Conservation (phyloP, 148 eudicot species). For the Vaccinium darrowii region DNA sequence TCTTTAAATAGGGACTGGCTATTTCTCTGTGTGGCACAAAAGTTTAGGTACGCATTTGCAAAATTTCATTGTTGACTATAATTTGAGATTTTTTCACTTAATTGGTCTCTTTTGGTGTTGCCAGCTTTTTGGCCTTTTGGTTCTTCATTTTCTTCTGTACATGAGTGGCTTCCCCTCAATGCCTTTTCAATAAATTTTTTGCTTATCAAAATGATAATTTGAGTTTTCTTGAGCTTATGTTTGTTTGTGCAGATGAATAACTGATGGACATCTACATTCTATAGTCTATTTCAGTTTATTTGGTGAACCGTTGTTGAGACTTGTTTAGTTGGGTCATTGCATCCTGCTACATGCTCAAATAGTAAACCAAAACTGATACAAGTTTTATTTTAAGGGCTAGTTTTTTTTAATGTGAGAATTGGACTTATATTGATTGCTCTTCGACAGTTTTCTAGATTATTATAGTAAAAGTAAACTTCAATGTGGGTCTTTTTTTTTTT, state of each 20-base stretch:
- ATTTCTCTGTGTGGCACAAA: not conserved
- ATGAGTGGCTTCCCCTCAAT: not conserved
- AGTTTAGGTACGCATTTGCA: not conserved
- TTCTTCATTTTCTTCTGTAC: not conserved
- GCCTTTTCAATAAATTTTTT: not conserved
- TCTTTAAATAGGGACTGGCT: not conserved
- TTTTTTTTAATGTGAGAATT: not conserved
- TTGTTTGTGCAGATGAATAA: conserved; percentile 12
- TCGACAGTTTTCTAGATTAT: not conserved
- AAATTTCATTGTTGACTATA: not conserved
- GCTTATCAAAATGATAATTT: not conserved
- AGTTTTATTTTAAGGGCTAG: not conserved
- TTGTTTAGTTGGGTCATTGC: conserved; percentile 4
- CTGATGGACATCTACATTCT: not conserved
- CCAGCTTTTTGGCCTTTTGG: not conserved
- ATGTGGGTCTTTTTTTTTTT: not conserved
- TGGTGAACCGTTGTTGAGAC: not conserved
- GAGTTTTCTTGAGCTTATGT: not conserved
- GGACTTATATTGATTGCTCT: not conserved
- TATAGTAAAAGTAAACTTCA: not conserved
- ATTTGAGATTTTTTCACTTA: not conserved
- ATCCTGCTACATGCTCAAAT: not conserved
- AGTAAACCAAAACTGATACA: not conserved
- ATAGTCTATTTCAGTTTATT: not conserved
- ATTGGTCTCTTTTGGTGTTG: not conserved